Base-by-base conservation (phyloP, 2,329 filamentous ascomycete species). In the Colletotrichum gloeosporioides region DNA sequence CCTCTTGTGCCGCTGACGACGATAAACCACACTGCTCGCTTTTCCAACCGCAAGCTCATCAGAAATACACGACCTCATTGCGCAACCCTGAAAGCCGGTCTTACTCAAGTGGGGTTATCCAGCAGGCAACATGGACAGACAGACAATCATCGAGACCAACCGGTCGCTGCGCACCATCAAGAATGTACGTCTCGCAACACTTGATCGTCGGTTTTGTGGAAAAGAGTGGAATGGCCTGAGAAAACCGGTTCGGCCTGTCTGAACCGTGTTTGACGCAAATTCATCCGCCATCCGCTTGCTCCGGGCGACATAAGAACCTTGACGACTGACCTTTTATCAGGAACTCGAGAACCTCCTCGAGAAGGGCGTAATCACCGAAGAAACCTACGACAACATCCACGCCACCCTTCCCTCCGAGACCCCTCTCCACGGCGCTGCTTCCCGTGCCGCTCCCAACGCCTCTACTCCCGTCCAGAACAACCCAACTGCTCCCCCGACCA, bases 321-420 rank as follows among this genome's bases (percentile, higher is more conserved):
- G 29, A 34, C 64, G 32, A 18, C 64, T 25, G 55, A 49, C 69
- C 70, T n/a, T 44, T 53, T 8, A n/a, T 36, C 79, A 98, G 96
- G 96, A 98, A 88, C 94, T 98, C 77, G 96, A 98, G 85, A 94
- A 93, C 80, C 94, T 99, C 77, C 91, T 95, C 79, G 96, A 98
- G 84, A 92, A 94, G 82, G 93, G 93, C 79, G 89, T 96, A 82
- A 95, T 99, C 83, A 92, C 90, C 78, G 93, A 95, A 76, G 87
- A 92, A 72, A 92, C 93, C 82, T 95, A 96, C 83, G 93, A 95
- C 81, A 90, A 90, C 68, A 95, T 98, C 84, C 89, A 93, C 82
- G 87, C 89, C 78, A 90, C 95, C 81, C 93, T 99, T 36, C 96
- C 96, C 44, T 86, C 90, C 79, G 94, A 96, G 82, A 91, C 91